phyloP scores from a whole-genome alignment of 352 stramenopile genomes.

The Phytopythium chamaehyphon region DNA sequence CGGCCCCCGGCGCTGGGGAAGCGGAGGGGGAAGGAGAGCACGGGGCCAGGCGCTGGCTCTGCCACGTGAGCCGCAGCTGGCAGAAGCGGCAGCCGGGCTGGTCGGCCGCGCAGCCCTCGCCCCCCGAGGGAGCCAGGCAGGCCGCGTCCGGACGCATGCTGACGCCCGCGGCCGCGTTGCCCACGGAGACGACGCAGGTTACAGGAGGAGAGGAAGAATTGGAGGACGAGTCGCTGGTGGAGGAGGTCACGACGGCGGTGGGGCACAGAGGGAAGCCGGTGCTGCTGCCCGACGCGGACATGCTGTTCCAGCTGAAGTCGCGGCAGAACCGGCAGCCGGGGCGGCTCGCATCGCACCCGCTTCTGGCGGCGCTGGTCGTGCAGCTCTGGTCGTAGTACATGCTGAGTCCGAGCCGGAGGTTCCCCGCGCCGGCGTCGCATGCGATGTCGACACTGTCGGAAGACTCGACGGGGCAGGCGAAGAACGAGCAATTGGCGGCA shows the following conservation, averaged over 20 bases:
- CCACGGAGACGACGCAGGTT: conserved; percentile 3
- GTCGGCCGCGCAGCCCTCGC: conserved; percentile 2
- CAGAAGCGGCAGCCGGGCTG: conserved; percentile 7
- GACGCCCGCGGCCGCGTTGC: conserved; percentile 5
- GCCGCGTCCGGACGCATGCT: background rate
- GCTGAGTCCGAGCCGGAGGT: conserved; percentile 2
- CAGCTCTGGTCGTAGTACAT: conserved; percentile 5
- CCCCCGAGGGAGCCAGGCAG: background rate
- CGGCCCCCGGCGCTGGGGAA: background rate
- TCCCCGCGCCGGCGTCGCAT: conserved; percentile 2
- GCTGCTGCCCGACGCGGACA: background rate
- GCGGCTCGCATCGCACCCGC: background rate
- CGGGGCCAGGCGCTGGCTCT: conserved; percentile 2
- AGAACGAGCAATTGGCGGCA: background rate
- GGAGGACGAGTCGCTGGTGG: background rate
- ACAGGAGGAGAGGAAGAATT: background rate
- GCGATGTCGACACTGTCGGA: background rate
- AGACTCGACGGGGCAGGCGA: background rate
- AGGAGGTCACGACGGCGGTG: background rate
- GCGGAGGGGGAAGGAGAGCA: background rate
- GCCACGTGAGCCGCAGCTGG: conserved; percentile 4
- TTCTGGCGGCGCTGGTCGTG: background rate
- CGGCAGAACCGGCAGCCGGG: conserved; percentile 3
- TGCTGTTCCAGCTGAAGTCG: conserved; percentile 3
- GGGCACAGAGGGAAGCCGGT: conserved; percentile 1